phyloP scores from a whole-genome alignment of 495 filamentous ascomycete genomes.

The Neurospora sp. region DNA sequence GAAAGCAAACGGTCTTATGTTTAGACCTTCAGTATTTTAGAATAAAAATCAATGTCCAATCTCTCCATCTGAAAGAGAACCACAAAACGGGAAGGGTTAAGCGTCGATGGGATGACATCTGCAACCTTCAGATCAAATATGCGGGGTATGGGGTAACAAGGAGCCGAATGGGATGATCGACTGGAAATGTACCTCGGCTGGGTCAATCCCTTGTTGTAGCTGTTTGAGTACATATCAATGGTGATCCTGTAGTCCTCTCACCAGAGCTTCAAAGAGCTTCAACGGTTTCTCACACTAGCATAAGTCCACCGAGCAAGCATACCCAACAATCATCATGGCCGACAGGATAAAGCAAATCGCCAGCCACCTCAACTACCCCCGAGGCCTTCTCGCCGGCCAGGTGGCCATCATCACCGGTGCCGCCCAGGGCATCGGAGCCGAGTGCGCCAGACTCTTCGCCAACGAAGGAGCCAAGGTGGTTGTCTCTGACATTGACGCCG shows the following conservation, averaged over 20 bases:
- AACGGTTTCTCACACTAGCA: not conserved
- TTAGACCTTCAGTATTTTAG: not conserved
- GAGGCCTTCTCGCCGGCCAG: constrained; percentile 65
- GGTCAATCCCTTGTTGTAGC: not conserved
- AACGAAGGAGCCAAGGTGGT: constrained; percentile 80
- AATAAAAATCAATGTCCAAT: not conserved
- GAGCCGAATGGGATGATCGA: not conserved
- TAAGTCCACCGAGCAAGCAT: not conserved
- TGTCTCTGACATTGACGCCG: constrained; percentile 68
- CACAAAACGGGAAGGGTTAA: not conserved
- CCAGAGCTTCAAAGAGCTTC: not conserved
- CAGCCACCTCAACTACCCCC: constrained; percentile 68
- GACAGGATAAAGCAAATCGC: constrained; percentile 58
- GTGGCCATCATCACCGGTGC: constrained; percentile 81
- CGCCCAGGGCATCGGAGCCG: constrained; percentile 85
- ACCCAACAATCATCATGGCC: constrained; percentile 25
- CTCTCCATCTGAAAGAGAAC: not conserved
- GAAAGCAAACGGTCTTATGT: not conserved
- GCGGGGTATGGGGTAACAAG: not conserved
- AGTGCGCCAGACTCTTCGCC: constrained; percentile 69
- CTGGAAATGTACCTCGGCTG: not conserved
- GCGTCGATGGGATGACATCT: not conserved
- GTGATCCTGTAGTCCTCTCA: not conserved
- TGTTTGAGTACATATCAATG: not conserved
- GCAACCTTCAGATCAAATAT: not conserved